A percentile compares a stretch with the other conserved stretches of the same genome.
Conservation (phyloP, 2,329 filamentous ascomycete species). For the Stagonosporopsis vannaccii region DNA sequence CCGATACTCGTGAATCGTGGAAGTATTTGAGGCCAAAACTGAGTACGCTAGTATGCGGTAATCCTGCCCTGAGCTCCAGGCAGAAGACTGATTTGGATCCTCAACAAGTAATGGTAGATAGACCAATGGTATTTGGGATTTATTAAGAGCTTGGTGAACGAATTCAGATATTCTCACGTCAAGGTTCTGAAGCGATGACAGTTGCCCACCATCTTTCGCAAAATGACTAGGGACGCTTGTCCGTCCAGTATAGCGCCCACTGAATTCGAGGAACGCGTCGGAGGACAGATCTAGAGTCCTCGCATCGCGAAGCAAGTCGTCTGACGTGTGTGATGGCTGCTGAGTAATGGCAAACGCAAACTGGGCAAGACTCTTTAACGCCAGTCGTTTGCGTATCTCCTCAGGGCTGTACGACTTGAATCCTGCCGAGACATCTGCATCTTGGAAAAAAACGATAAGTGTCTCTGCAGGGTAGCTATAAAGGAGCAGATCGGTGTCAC, state of each 20-base stretch:
- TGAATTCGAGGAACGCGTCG: conserved; percentile 39
- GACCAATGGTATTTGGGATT: conserved; percentile 47
- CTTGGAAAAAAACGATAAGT: conserved; percentile 72
- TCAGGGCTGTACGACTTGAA: conserved; percentile 53
- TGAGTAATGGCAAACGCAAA: conserved; percentile 52
- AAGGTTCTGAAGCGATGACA: conserved; percentile 29
- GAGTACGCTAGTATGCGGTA: conserved; percentile 51
- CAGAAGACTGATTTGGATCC: conserved; percentile 52
- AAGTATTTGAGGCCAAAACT: conserved; percentile 31
- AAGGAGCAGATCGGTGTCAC: conserved; percentile 86
- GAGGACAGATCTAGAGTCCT: conserved; percentile 27
- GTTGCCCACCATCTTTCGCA: neutral
- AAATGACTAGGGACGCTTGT: conserved; percentile 14
- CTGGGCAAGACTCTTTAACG: conserved; percentile 50
- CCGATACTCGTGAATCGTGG: conserved; percentile 46
- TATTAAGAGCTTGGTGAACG: conserved; percentile 31
- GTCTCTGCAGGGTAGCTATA: conserved; percentile 71
- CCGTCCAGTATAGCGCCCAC: conserved; percentile 34
- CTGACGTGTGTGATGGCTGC: conserved; percentile 40
- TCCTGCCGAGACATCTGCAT: conserved; percentile 58
- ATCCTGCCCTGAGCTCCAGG: conserved; percentile 51
- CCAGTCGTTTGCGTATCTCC: conserved; percentile 55
- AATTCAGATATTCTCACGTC: conserved; percentile 46
- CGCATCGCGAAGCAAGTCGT: conserved; percentile 36
- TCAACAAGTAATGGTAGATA: conserved; percentile 71